A percentile compares a stretch with the other conserved stretches of the same genome.
Evolutionary conservation across 1,139 yeast species (phyloP).

Genomic region (Candida smagusa): DNA sequence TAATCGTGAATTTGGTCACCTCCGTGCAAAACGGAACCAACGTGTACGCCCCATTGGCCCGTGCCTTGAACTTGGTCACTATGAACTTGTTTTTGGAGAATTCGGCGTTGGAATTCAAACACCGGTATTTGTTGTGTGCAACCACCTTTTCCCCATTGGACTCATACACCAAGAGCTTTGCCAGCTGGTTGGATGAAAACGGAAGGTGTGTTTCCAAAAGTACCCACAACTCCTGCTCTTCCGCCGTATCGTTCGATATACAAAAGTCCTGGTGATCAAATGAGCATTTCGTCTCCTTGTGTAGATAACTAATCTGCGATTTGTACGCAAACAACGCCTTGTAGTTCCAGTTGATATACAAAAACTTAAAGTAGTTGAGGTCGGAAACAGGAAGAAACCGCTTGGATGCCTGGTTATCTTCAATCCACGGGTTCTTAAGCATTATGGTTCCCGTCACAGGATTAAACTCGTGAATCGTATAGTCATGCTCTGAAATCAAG

Average conservation of each 20-base stretch:
- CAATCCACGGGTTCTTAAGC: constrained; percentile 57
- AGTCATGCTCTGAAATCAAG: constrained; percentile 67
- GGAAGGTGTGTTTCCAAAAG: constrained; percentile 43
- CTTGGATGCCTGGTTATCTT: constrained; percentile 10
- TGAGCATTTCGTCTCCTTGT: constrained; percentile 11
- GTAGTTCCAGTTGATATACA: constrained; percentile 72
- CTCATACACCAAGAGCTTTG: constrained; percentile 29
- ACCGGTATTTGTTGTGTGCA: constrained; percentile 26
- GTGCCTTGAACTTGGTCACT: constrained; percentile 23
- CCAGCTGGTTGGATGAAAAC: constrained; percentile 17
- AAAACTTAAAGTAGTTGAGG: constrained; percentile 48
- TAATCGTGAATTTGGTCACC: constrained; percentile 34
- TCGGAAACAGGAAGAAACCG: constrained; percentile 24
- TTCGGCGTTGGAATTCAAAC: constrained; percentile 13
- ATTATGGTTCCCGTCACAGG: constrained; percentile 16
- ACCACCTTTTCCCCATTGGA: constrained; percentile 34
- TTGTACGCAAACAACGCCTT: constrained; percentile 24
- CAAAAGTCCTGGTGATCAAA: constrained; percentile 48
- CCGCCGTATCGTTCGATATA: constrained; percentile 31
- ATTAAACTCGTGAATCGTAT: constrained; percentile 36
- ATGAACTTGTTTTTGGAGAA: constrained; percentile 30
- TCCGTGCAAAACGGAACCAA: constrained; percentile 23
- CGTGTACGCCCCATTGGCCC: constrained; percentile 23
- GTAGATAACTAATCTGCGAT: constrained; percentile 24
- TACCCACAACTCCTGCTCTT: constrained; percentile 42